Conservation (phyloP, 1,139 yeast genomes). For the Suhomyces taliae region DNA sequence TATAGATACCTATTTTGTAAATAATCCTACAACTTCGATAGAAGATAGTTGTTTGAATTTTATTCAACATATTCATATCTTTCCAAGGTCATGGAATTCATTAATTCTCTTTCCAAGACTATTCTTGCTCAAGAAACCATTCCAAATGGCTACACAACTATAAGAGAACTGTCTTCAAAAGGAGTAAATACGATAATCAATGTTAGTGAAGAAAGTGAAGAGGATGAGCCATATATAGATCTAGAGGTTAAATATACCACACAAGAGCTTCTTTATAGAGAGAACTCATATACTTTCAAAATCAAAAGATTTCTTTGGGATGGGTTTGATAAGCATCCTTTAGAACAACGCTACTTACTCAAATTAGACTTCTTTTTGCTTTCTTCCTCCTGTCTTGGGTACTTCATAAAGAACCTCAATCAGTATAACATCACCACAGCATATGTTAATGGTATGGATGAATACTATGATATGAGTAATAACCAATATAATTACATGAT, state of each 20-base stretch:
- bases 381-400: slow-evolving; percentile 22
- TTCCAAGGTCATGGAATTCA: neutral
- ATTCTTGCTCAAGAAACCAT: neutral
- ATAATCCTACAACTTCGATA: neutral
- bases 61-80: no score
- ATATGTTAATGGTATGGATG: slow-evolving; percentile 63
- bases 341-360: slow-evolving; percentile 19
- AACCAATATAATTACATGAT: slow-evolving; percentile 54
- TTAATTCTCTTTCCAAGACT: neutral
- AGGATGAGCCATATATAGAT: slow-evolving; percentile 9
- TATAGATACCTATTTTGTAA: neutral
- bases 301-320: slow-evolving; percentile 46
- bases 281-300: slow-evolving; percentile 25
- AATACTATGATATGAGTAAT: slow-evolving; percentile 49
- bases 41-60: no score
- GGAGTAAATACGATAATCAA: neutral
- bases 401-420: slow-evolving; percentile 36
- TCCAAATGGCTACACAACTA: neutral
- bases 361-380: slow-evolving; percentile 23
- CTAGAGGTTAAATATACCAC: slow-evolving; percentile 25
- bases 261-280: slow-evolving; percentile 27
- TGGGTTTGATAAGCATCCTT: slow-evolving; percentile 45
- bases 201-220: neutral
- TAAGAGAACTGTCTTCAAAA: neutral
- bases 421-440: slow-evolving; percentile 51